Base-by-base conservation (phyloP, 116 monocot genomes). In the Papilionanthe hybrid region DNA sequence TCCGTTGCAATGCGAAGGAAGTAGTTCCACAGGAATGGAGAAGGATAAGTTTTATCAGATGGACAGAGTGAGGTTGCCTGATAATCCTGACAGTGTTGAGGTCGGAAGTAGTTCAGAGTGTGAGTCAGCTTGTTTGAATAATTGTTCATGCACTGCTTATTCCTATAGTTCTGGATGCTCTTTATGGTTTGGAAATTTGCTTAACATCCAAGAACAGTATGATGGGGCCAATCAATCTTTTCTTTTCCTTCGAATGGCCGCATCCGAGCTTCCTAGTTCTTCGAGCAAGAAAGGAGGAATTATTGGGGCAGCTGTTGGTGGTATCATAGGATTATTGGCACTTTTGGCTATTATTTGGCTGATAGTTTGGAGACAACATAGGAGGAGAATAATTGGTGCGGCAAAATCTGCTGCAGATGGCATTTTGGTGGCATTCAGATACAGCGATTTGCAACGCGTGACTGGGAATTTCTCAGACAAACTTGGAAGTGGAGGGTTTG, bases 91-190 rank as follows among this genome's bases (percentile, higher is more conserved):
- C 9, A 79, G 12, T 17, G 20, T 75, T 30, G 23, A 73, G 6
- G 75, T 13, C 9, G 55, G n/a, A 65, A 85, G 48, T 49, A 43
- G 19, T 49, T 55, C 80, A 28, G 86, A 85, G 17, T 88, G 88
- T 37, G 75, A 60, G 9, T 47, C 44, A 3, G 56, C 50, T 25
- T 85, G 85, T 78, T 71, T 83, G 72, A 79, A 81, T 1, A 79
- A 81, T 53, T 88, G 88, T 71, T 88, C 88, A 27, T 88, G 88
- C 78, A 82, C 79, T 32, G 88, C 88, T 27, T 85, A 83, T 56
- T 55, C 85, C 27, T 88, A 81, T 57, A 72, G 20, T 17, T 28
- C 50, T 10, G 45, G 22, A 32, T 82, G 86, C 58, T 79, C 48
- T 7, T 43, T 86, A 22, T 86, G 86, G 86, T 48, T 76, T 15